A percentile compares a stretch with the other conserved stretches of the same genome.
Conservation (phyloP, 176 grass and related monocot species). For the Otatea glauca region DNA sequence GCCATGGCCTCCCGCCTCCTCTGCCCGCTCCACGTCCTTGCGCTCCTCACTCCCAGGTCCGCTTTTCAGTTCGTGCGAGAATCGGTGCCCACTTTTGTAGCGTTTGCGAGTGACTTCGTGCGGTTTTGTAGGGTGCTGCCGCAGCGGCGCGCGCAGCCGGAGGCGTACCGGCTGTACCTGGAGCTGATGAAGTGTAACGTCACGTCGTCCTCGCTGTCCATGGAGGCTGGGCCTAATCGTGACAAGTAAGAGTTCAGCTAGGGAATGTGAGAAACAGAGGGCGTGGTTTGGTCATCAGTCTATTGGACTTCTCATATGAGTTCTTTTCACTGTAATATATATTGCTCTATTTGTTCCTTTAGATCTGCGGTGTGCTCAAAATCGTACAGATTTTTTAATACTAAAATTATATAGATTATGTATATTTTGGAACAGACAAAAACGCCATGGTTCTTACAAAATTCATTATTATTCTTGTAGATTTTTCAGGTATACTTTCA, state of each 20-base stretch:
- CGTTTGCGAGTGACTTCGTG: background rate
- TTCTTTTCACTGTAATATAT: background rate
- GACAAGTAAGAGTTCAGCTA: slow-evolving; percentile 63
- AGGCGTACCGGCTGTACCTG: slow-evolving; percentile 85
- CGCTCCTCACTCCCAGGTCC: slow-evolving; percentile 84
- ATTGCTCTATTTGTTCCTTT: background rate
- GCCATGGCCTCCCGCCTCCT: slow-evolving; percentile 72
- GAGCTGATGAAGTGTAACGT: slow-evolving; percentile 69
- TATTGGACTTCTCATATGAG: background rate
- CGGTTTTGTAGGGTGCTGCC: slow-evolving; percentile 72
- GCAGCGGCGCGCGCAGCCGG: slow-evolving; percentile 73
- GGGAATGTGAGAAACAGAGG: background rate
- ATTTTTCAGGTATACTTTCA: background rate
- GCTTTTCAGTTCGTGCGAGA: background rate
- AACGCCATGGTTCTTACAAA: background rate
- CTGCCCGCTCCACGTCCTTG: slow-evolving; percentile 77
- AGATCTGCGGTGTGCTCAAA: background rate
- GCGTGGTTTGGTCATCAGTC: background rate
- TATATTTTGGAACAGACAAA: background rate
- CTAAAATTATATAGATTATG: background rate
- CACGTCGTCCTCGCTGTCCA: slow-evolving; percentile 43
- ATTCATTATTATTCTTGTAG: background rate
- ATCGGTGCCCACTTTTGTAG: background rate
- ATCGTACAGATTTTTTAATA: background rate
- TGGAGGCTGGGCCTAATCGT: slow-evolving; percentile 53